phyloP scores from a whole-genome alignment of 1,284 basidiomycete species.

The Cutaneotrichosporon spelunceum region DNA sequence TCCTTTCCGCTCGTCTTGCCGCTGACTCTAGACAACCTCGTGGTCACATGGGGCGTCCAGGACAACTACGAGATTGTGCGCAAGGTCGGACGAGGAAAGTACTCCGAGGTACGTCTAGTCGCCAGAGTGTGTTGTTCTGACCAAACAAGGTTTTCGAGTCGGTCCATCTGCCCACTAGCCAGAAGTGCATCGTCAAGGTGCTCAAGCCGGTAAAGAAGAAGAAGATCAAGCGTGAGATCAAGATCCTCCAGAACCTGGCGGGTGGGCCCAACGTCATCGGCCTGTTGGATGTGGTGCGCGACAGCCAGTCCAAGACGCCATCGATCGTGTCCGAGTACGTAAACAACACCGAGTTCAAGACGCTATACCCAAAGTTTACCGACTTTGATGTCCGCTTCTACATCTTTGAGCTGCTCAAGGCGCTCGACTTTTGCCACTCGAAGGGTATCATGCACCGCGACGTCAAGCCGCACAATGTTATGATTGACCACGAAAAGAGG shows the following conservation, averaged over 20 bases:
- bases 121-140: not conserved
- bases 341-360: slow-evolving; percentile 98
- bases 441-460: slow-evolving; percentile 99
- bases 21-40: slow-evolving; percentile 67
- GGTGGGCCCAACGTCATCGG: slow-evolving; percentile 86
- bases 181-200: slow-evolving; percentile 98
- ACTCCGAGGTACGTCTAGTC: slow-evolving; percentile 70
- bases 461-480: slow-evolving; percentile 98
- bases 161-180: slow-evolving; percentile 84
- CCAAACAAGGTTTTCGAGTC: slow-evolving; percentile 84
- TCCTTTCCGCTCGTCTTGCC: not conserved
- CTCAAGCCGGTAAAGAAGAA: slow-evolving; percentile 99
- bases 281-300: slow-evolving; percentile 91
- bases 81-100: slow-evolving; percentile 95
- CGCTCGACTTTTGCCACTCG: slow-evolving; percentile 96
- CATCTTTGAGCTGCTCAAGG: slow-evolving; percentile 95
- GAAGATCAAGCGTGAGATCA: slow-evolving; percentile 99
- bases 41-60: slow-evolving; percentile 91
- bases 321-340: slow-evolving; percentile 98
- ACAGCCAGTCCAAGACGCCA: slow-evolving; percentile 85
- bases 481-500: slow-evolving; percentile 97
- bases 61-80: slow-evolving; percentile 98
- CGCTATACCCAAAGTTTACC: slow-evolving; percentile 89
- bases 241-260: slow-evolving; percentile 94
- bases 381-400: slow-evolving; percentile 96